Base-by-base conservation (phyloP, 257 asterid species). In the Scutellaria minor region DNA sequence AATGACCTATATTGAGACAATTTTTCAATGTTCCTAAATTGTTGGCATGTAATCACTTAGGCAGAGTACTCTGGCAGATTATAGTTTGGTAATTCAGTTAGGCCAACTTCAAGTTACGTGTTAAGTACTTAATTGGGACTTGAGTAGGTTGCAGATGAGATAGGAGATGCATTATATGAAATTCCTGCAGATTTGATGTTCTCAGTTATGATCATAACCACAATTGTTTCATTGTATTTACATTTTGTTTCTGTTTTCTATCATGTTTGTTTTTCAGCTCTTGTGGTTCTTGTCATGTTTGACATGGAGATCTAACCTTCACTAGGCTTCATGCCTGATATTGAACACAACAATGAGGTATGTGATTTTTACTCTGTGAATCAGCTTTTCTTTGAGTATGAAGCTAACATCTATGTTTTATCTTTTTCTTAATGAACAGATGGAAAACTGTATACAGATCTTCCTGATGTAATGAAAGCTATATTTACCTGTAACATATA, bases 41-140 rank as follows among this genome's bases (percentile, higher is more conserved):
- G 70, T 75, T 75, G 68, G 70, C 75, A 64, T 63, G 73, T 68
- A 73, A 77, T 79, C 73, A 64, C 50, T 37, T 56, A 70, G 80
- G 76, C 75, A 78, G 80, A 78, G 53, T 72, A 72, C 74, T 76
- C 66, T 68, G 57, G 70, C 79, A 74, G 72, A 72, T 68, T 64
- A 68, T 76, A 79, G 70, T 71, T 81, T 74, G 75, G 45, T 72
- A 54, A 53, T 75, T 71, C 72, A 20, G 45, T 52, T 76, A 64
- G 80, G 74, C 74, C 66, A 59, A 60, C 61, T 59, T 76, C 80
- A 67, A 70, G 62, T 70, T 69, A 54, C 3, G 58, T 59, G 77
- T 70, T 51, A 69, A 70, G 68, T 52, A 66, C 78, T 77, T 65
- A 24, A 48, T 42, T 14, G 37, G 47, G 67, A 76, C 44, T 73